Percentiles rank a stretch among this genome's conserved stretches.
Conservation (phyloP, 306 rosid species). For the Prunus mume region DNA sequence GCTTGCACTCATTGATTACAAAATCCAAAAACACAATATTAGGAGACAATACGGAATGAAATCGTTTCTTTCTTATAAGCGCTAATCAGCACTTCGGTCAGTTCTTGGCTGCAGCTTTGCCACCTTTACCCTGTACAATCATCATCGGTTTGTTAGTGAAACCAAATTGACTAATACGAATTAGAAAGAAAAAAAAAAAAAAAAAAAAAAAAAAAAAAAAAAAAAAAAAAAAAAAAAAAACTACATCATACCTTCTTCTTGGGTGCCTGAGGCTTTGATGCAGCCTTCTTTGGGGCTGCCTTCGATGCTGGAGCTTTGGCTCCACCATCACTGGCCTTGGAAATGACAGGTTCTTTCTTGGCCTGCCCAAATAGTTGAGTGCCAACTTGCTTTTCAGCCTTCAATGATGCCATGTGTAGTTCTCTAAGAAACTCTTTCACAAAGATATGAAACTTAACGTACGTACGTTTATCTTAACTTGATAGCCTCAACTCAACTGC, state of each 20-base stretch:
- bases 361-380: conserved; percentile 42
- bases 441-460: background rate
- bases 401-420: conserved; percentile 47
- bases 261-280: conserved; percentile 53
- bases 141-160: background rate
- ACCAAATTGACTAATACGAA: background rate
- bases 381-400: conserved; percentile 38
- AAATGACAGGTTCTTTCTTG: conserved; percentile 38
- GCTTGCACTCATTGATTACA: conserved; percentile 15
- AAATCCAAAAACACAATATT: conserved; percentile 8
- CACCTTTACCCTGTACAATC: conserved; percentile 61
- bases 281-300: conserved; percentile 53
- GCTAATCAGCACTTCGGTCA: conserved; percentile 11
- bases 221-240: background rate
- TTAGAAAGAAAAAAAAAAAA: no score
- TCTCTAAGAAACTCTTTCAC: background rate
- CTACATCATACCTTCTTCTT: conserved; percentile 55
- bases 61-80: background rate
- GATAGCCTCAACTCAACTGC: background rate
- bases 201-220: no score
- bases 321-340: conserved; percentile 27
- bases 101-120: conserved; percentile 56
- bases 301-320: conserved; percentile 44
- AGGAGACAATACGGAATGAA: conserved; percentile 11
- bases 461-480: background rate